These are phyloP conservation scores for Dissophora ornata DNA, from an alignment of 192 early-diverging fungal genomes.

Conservation along the genomic window DNA sequence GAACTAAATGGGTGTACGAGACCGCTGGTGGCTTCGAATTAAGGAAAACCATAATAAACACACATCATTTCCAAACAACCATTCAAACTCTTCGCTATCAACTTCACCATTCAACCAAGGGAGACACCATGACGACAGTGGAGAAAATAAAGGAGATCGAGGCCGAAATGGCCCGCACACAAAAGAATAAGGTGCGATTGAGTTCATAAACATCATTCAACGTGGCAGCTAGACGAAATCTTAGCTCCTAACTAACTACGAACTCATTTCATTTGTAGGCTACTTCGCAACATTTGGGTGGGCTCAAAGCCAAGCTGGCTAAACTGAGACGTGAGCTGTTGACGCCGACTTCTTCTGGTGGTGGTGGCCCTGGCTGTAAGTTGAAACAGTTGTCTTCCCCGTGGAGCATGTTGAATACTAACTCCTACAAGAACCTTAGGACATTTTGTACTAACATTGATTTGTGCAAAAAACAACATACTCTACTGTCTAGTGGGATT, in stretches of 20 bases:
- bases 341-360: constrained; percentile 84
- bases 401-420: too few relatives aligned
- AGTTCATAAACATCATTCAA: too few relatives aligned
- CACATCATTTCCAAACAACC: background rate
- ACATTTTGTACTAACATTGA: too few relatives aligned
- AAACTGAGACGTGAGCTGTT: constrained; percentile 96
- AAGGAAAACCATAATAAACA: too few relatives aligned
- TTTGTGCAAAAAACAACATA: too few relatives aligned
- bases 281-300: constrained; percentile 93
- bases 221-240: too few relatives aligned
- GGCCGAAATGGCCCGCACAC: constrained; percentile 89
- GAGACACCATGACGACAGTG: constrained; percentile 51
- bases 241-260: too few relatives aligned
- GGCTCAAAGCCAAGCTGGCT: constrained; percentile 96
- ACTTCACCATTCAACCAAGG: background rate
- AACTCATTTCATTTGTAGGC: too few relatives aligned
- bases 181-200: constrained; percentile 84
- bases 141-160: constrained; percentile 63
- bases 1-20: too few relatives aligned
- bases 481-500: constrained; percentile 77
- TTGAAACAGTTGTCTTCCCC: too few relatives aligned
- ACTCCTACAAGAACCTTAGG: too few relatives aligned
- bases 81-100: background rate
- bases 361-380: constrained; percentile 85
- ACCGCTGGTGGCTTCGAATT: too few relatives aligned